Evolutionary conservation across 176 grass and related monocot species (phyloP).

Genomic region (Oryza rufipogon): DNA sequence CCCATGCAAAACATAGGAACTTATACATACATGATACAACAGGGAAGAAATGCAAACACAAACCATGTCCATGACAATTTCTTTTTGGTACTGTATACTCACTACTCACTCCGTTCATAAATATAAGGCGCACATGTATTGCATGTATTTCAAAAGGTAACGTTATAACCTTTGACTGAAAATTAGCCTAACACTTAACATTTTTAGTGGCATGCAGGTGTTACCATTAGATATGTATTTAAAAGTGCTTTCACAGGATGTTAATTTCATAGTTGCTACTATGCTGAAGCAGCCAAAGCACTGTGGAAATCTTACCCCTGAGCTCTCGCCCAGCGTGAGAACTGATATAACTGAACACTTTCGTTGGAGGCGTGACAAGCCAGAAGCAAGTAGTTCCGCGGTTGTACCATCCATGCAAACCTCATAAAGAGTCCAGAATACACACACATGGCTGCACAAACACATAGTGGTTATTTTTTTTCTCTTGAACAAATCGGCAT

Average conservation of each 20-base stretch:
- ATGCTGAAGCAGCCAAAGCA: neutral
- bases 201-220: too few relatives aligned
- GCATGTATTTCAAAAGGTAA: too few relatives aligned
- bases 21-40: neutral
- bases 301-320: conserved; percentile 56
- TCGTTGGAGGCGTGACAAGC: conserved; percentile 85
- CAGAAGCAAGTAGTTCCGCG: conserved; percentile 86
- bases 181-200: neutral
- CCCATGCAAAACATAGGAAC: neutral
- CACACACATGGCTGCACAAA: conserved; percentile 79
- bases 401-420: conserved; percentile 94
- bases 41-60: neutral
- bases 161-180: neutral
- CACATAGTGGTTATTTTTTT: too few relatives aligned
- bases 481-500: too few relatives aligned
- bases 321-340: conserved; percentile 69
- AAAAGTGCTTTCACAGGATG: too few relatives aligned
- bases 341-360: conserved; percentile 78
- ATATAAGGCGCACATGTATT: too few relatives aligned
- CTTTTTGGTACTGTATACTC: neutral
- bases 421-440: conserved; percentile 89
- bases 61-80: neutral
- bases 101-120: too few relatives aligned
- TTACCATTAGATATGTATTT: too few relatives aligned
- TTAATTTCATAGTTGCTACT: neutral